phyloP scores from a whole-genome alignment of 164 flowering plant genomes.

The Amborella trichopoda region DNA sequence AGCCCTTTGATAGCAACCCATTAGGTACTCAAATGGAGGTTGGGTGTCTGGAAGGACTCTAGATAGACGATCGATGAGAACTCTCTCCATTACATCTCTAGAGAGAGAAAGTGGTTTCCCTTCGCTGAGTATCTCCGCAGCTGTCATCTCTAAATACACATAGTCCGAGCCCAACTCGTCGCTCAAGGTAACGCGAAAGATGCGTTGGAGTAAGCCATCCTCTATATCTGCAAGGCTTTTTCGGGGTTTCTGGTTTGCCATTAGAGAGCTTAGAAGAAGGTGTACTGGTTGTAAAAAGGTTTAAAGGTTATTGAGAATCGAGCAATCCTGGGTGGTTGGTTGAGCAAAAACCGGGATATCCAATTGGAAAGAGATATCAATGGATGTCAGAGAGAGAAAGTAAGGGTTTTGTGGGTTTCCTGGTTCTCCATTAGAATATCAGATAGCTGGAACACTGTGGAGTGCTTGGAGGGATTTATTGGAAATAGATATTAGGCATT shows the following conservation, averaged over 20 bases:
- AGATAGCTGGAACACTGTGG: too few relatives aligned
- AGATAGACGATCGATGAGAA: slow-evolving; percentile 75
- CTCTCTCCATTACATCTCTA: slow-evolving; percentile 59
- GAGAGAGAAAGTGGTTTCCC: slow-evolving; percentile 41
- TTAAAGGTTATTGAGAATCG: too few relatives aligned
- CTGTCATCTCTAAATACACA: slow-evolving; percentile 68
- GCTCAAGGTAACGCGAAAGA: slow-evolving; percentile 50
- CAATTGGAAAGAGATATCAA: too few relatives aligned
- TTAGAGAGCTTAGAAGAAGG: too few relatives aligned
- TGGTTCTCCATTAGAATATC: too few relatives aligned
- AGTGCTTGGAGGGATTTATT: too few relatives aligned
- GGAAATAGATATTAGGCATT: too few relatives aligned
- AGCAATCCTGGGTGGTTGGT: too few relatives aligned
- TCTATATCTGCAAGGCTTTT: slow-evolving; percentile 50
- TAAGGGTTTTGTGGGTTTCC: too few relatives aligned
- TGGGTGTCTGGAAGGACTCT: slow-evolving; percentile 36
- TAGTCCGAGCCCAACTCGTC: slow-evolving; percentile 37
- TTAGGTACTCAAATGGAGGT: slow-evolving; percentile 57
- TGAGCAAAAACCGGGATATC: too few relatives aligned
- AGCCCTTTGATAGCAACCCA: slow-evolving; percentile 78
- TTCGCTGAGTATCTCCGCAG: slow-evolving; percentile 88
- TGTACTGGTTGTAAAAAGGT: too few relatives aligned
- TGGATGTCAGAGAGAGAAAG: too few relatives aligned
- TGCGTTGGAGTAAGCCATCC: slow-evolving; percentile 75
- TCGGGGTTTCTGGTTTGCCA: slow-evolving; percentile 59